Evolutionary conservation across 2,329 filamentous ascomycete species (phyloP).

Genomic region (Ophiognomonia clavigignenti-juglandacearum): DNA sequence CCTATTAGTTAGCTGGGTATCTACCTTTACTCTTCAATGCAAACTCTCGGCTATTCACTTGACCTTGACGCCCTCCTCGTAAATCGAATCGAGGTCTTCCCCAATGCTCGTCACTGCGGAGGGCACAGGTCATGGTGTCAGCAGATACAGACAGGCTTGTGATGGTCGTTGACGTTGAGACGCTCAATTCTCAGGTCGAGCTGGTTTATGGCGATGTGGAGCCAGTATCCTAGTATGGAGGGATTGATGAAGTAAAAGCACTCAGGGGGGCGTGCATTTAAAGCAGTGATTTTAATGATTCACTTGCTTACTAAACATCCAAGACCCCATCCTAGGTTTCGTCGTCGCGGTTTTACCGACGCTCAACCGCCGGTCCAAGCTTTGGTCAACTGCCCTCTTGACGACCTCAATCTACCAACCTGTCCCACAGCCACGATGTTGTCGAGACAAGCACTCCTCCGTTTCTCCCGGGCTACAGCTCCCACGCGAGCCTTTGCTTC

Average conservation of each 20-base stretch:
- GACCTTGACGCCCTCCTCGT: neutral
- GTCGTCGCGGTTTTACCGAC: neutral
- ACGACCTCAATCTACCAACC: too few species aligned
- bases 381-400: conserved; percentile 17
- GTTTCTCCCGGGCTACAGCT: conserved; percentile 52
- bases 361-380: conserved; percentile 15
- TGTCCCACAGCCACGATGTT: conserved; percentile 42
- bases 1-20: conserved; percentile 13
- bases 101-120: too few species aligned
- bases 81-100: too few species aligned
- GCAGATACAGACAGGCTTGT: too few species aligned
- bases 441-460: conserved; percentile 54
- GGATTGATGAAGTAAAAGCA: too few species aligned
- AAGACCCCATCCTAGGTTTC: too few species aligned
- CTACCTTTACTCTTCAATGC: conserved; percentile 11
- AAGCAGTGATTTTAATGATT: neutral
- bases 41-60: conserved; percentile 2
- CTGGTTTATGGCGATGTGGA: too few species aligned
- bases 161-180: too few species aligned
- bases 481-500: conserved; percentile 56
- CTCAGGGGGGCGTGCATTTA: too few species aligned
- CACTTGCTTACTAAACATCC: conserved; percentile 12
- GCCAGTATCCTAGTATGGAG: too few species aligned
- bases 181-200: too few species aligned
- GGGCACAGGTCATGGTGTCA: too few species aligned